Conservation (phyloP, 164 flowering plant genomes). For the Tinospora cordifolia region DNA sequence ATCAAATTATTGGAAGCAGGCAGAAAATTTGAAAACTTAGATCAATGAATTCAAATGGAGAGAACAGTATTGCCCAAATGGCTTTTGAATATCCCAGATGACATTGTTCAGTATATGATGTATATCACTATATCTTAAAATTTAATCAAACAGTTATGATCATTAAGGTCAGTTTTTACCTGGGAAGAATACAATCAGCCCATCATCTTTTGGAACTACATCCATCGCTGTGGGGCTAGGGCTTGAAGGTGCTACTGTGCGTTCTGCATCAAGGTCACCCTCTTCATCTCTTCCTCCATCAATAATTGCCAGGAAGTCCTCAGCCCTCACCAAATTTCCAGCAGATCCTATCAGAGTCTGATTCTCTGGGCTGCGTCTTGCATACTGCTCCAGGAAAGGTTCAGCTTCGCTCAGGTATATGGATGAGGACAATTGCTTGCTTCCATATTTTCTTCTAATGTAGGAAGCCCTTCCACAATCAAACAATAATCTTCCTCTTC, state of each 20-base stretch:
- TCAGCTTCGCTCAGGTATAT: conserved; percentile 86
- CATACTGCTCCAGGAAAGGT: conserved; percentile 91
- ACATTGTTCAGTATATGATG: no score
- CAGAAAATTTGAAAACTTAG: background rate
- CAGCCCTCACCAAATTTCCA: conserved; percentile 69
- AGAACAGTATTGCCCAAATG: background rate
- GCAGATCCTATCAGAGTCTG: conserved; percentile 84
- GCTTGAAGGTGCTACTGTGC: conserved; percentile 36
- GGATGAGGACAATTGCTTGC: conserved; percentile 62
- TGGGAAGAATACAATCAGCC: conserved; percentile 88
- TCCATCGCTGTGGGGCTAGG: conserved; percentile 39
- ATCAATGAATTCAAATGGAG: background rate
- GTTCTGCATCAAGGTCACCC: conserved; percentile 63
- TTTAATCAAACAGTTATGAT: no score
- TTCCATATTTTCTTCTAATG: conserved; percentile 65
- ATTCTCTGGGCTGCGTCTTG: conserved; percentile 70
- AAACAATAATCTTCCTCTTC: background rate
- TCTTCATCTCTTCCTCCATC: conserved; percentile 79
- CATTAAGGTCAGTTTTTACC: conserved; percentile 30
- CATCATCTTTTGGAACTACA: conserved; percentile 54
- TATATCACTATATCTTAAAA: background rate
- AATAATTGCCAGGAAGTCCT: conserved; percentile 77
- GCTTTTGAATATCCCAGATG: background rate
- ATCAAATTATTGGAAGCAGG: no score
- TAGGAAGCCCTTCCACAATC: conserved; percentile 60